Evolutionary conservation across 2,329 filamentous ascomycete genomes (phyloP), one percentile per base, ranked within the genome.

Genomic region (Neopestalotiopsis clavispora): DNA sequence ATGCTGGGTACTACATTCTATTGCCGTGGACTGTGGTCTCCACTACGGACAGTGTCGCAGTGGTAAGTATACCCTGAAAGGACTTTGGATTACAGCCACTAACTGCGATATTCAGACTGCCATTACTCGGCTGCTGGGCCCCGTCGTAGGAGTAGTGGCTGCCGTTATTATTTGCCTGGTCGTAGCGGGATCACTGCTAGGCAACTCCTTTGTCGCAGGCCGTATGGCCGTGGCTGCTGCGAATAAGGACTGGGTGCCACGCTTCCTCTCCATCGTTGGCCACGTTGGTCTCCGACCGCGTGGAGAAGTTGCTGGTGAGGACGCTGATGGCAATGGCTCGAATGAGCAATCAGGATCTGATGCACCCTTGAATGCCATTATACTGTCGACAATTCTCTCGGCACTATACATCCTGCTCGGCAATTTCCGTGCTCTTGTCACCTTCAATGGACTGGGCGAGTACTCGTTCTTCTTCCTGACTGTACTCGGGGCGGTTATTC

Each of bases 381-480:
- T 86, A 1, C 79, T 89, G 0, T 84, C 85, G 0, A 80, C 83
- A 0, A 20, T 83, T 0, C 79, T 89, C 0, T 86, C 87, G 0
- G 75, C 87, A 0, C 67, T 89, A 1, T 91, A 91, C 75, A 89
- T 91, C 40, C 73, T 89, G 1, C 80, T 89, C 0, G 89, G 89
- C 20, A 88, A 84, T 75, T 91, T 91, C 79, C 84, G 89, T 42
- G 85, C 86, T 0, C 83, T 91, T 0, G 74, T 91, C 12, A 90
- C 88, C 0, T 89, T 89, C 71, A 89, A 88, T 65, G 87, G 87
- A 0, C 78, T 89, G 4, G 87, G 86, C 14, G 87, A 89, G 72
- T 91, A 88, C 75, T 85, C 89, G 0, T 91, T 91, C 77, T 91
- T 91, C 79, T 89, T 91, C 73, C 81, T 90, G 38, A 88, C 89